phyloP scores from a whole-genome alignment of 441 rosid genomes.

The Rhodomyrtus psidioides region DNA sequence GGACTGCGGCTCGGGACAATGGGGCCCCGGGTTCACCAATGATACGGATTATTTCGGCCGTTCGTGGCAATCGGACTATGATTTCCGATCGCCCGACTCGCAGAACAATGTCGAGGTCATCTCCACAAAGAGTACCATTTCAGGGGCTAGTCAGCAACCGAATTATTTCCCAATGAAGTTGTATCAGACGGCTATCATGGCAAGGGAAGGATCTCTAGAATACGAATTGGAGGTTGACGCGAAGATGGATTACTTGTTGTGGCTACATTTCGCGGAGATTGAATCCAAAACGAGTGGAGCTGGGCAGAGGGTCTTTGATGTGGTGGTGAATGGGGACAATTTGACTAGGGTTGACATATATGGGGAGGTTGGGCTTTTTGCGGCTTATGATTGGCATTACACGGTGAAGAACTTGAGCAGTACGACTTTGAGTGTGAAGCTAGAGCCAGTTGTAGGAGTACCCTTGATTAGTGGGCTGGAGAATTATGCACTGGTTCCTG shows the following conservation, averaged over 20 bases:
- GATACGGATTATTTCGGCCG: constrained; percentile 77
- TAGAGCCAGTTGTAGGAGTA: constrained; percentile 52
- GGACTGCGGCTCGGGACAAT: constrained; percentile 62
- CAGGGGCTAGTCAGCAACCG: constrained; percentile 47
- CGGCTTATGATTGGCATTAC: constrained; percentile 46
- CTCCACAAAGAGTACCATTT: constrained; percentile 38
- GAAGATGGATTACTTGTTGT: constrained; percentile 78
- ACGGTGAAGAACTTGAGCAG: constrained; percentile 61
- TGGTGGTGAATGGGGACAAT: constrained; percentile 55
- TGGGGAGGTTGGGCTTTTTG: constrained; percentile 58
- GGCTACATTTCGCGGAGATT: constrained; percentile 96
- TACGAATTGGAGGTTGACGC: constrained; percentile 77
- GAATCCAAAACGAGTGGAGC: constrained; percentile 50
- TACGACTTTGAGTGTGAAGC: constrained; percentile 41
- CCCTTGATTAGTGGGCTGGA: constrained; percentile 81
- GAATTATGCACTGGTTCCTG: constrained; percentile 84
- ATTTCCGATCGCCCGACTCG: constrained; percentile 17
- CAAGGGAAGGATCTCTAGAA: constrained; percentile 31
- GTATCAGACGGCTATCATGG: constrained; percentile 64
- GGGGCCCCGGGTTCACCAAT: constrained; percentile 93
- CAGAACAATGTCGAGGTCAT: constrained; percentile 13
- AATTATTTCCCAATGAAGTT: constrained; percentile 91
- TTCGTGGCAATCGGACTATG: constrained; percentile 77
- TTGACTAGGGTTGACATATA: constrained; percentile 70
- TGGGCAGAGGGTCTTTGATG: constrained; percentile 72